These are phyloP conservation scores for Aspergillus sp. DNA, from an alignment of 2,329 filamentous ascomycete species.

Conservation along the genomic window DNA sequence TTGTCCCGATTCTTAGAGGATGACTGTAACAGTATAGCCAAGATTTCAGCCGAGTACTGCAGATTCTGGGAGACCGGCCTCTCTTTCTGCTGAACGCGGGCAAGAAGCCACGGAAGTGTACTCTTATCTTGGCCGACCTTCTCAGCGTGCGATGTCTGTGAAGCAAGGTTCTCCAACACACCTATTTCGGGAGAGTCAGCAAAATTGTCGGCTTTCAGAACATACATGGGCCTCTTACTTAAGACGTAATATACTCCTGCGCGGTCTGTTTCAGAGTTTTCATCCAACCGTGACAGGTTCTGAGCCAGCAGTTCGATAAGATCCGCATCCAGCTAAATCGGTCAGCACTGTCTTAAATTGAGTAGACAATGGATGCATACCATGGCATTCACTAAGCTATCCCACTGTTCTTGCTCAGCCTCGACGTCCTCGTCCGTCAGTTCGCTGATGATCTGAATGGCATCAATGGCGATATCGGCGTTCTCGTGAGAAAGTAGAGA, in stretches of 20 bases:
- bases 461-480: conserved; percentile 90
- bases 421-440: conserved; percentile 90
- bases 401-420: conserved; percentile 78
- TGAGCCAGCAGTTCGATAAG: conserved; percentile 43
- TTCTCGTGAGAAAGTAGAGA: conserved; percentile 89
- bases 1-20: conserved; percentile 63
- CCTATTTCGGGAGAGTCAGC: conserved; percentile 30
- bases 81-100: conserved; percentile 69
- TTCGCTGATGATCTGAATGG: conserved; percentile 84
- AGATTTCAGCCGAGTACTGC: conserved; percentile 87
- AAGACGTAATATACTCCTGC: conserved; percentile 85
- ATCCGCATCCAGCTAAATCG: conserved; percentile 38
- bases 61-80: conserved; percentile 78
- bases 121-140: conserved; percentile 66
- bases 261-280: conserved; percentile 68
- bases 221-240: conserved; percentile 28
- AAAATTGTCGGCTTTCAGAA: background rate
- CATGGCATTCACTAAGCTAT: conserved; percentile 65
- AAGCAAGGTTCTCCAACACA: conserved; percentile 82
- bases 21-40: conserved; percentile 83
- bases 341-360: conserved; percentile 14
- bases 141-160: conserved; percentile 65
- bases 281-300: conserved; percentile 74
- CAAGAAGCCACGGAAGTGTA: conserved; percentile 74
- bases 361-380: conserved; percentile 24